phyloP scores from a whole-genome alignment of 148 eudicot genomes.

The Dysphania ambrosioides region DNA sequence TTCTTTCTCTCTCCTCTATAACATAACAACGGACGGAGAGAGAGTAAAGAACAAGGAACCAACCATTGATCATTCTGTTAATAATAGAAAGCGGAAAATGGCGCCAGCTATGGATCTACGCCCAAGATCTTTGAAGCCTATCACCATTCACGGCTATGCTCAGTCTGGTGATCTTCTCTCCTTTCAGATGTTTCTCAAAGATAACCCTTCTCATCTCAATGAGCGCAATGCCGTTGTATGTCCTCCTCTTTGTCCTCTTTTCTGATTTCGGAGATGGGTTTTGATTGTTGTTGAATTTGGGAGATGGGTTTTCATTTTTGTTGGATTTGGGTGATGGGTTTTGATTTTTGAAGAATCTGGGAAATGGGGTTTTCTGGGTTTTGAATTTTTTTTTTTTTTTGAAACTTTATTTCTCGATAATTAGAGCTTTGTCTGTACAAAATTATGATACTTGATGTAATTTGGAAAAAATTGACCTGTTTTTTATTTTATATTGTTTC shows the following conservation, averaged over 20 bases:
- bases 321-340: slow-evolving; percentile 4
- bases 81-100: slow-evolving; percentile 33
- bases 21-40: not conserved
- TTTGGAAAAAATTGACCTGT: slow-evolving; percentile 14
- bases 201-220: slow-evolving; percentile 72
- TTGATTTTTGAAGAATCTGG: not conserved
- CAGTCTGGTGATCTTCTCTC: slow-evolving; percentile 74
- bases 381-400: not conserved
- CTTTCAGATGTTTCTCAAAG: slow-evolving; percentile 53
- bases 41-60: not conserved
- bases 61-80: not conserved
- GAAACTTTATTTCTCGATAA: too few relatives aligned
- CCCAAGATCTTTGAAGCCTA: slow-evolving; percentile 58
- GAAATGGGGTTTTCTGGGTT: not conserved
- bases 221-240: slow-evolving; percentile 89
- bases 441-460: not conserved
- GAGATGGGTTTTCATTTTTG: slow-evolving; percentile 14
- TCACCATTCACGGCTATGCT: slow-evolving; percentile 71
- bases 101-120: slow-evolving; percentile 50
- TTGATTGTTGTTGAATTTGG: slow-evolving; percentile 1
- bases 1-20: slow-evolving; percentile 12
- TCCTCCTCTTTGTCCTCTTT: slow-evolving; percentile 13
- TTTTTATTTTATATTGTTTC: not conserved
- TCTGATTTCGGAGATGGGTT: slow-evolving; percentile 1
- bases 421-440: not conserved